Evolutionary conservation across 2,329 filamentous ascomycete genomes (phyloP).

Genomic region (Fusarium temperatum): DNA sequence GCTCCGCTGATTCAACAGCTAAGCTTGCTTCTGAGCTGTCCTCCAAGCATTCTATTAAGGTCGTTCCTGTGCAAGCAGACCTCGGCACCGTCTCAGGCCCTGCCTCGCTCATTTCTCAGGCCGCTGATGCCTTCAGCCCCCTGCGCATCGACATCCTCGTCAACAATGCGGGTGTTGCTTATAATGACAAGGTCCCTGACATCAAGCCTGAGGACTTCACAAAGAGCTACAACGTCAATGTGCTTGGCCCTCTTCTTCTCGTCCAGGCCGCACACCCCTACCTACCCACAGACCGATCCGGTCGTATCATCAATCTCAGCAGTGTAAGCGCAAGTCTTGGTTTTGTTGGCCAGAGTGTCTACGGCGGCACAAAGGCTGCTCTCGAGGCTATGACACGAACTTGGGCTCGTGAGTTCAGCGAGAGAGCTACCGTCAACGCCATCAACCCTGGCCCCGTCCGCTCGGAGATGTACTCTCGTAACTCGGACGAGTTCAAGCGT

Average conservation of each 20-base stretch:
- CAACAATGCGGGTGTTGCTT: slow-evolving; percentile 79
- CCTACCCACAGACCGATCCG: slow-evolving; percentile 74
- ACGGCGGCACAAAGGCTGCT: slow-evolving; percentile 63
- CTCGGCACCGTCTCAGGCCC: slow-evolving; percentile 36
- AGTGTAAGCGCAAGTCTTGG: slow-evolving; percentile 59
- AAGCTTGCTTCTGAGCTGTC: slow-evolving; percentile 37
- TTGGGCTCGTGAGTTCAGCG: slow-evolving; percentile 62
- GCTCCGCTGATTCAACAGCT: slow-evolving; percentile 29
- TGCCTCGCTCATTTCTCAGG: slow-evolving; percentile 38
- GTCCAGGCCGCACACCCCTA: slow-evolving; percentile 75
- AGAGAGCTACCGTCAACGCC: slow-evolving; percentile 62
- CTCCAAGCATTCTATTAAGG: slow-evolving; percentile 64
- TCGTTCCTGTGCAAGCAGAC: slow-evolving; percentile 71
- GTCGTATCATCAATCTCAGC: slow-evolving; percentile 63
- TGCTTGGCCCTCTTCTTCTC: slow-evolving; percentile 80
- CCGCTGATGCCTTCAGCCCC: slow-evolving; percentile 35
- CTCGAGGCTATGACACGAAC: slow-evolving; percentile 65
- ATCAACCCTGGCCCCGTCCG: slow-evolving; percentile 65
- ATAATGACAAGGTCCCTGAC: slow-evolving; percentile 70
- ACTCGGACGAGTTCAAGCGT: slow-evolving; percentile 42
- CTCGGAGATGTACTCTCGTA: slow-evolving; percentile 56
- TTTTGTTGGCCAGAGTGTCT: slow-evolving; percentile 61
- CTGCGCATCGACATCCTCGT: slow-evolving; percentile 70
- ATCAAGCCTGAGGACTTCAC: slow-evolving; percentile 73
- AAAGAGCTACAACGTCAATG: slow-evolving; percentile 78